Base-by-base conservation (phyloP, 2,329 filamentous ascomycete species). In the Raffaelea albimanens region DNA sequence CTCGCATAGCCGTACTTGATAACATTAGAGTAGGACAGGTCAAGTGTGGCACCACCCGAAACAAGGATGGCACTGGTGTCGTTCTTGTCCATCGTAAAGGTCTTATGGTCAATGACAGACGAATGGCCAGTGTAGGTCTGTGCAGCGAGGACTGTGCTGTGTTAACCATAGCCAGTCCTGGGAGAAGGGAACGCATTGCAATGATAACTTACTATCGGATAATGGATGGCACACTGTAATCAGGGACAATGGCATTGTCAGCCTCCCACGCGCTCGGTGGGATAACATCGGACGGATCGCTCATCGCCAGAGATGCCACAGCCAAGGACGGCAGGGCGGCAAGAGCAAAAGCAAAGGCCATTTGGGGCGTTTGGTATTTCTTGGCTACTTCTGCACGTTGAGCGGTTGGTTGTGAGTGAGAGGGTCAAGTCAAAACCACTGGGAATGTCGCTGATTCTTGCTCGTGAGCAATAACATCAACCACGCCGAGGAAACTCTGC, bases 61-160 rank as follows among this genome's bases (percentile, higher is more conserved):
- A 47, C 33, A 13, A 47, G 16, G 9, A 50, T 39, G 3, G 47
- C 49, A n/a, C 31, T 47, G 4, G 42, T 50, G 45, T 50, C 49
- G 31, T 50, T 50, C 4, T 20, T 29, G 21, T 45, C 42, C 4
- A 45, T 43, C 3, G 42, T 19, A 5, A 47, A 40, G 2, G 38
- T 25, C 7, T 33, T n/a, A 11, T 47, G 45, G 18, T 19, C 8
- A 21, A 47, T 8, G 2, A 33, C 23, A 10, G 44, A 36, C 14
- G n/a, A 13, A 9, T 29, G 29, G 8, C 23, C 22, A 1, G 40
- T 38, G 23, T 43, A 49, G 2, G 14, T 33, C 14, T 46, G 41
- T 2, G 33, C 40, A 5, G 47, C 34, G 2, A 40, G 3, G 44
- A 49, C 47, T 49, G 38, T 8, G 16, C n/a, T 3, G 20, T 44